Conservation (phyloP, 2,329 filamentous ascomycete genomes). For the Septoria linicola region DNA sequence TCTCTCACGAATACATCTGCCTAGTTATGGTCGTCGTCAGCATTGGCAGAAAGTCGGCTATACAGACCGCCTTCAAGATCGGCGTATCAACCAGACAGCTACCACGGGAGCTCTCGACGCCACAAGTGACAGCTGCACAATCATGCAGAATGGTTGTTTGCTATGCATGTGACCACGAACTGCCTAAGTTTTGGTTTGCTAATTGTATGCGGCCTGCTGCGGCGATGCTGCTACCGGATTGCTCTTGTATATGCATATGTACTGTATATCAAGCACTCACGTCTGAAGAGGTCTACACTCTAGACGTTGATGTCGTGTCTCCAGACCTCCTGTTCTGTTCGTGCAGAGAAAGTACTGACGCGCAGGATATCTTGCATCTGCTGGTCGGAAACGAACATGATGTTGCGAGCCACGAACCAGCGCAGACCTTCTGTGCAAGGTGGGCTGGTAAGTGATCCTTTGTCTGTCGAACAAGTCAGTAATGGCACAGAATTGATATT, state of each 20-base stretch:
- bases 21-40: neutral
- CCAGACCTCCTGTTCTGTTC: constrained; percentile 50
- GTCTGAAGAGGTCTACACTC: neutral
- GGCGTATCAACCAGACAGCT: neutral
- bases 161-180: neutral
- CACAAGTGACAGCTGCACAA: neutral
- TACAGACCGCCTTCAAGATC: constrained; percentile 2
- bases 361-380: constrained; percentile 52
- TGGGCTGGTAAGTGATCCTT: constrained; percentile 48
- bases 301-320: constrained; percentile 46
- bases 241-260: neutral
- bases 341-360: constrained; percentile 47
- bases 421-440: constrained; percentile 50
- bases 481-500: too few species aligned
- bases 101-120: neutral
- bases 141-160: neutral
- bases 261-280: too few species aligned
- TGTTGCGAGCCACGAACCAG: constrained; percentile 47
- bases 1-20: neutral
- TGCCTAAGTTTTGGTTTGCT: neutral
- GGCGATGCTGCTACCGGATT: too few species aligned
- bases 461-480: neutral
- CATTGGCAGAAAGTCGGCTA: constrained; percentile 6
- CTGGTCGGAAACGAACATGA: constrained; percentile 44
- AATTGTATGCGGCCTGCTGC: too few species aligned